Percentiles rank a stretch among this genome's conserved stretches.
phyloP scores from a whole-genome alignment of 768 basidiomycete genomes.

The Naganishia friedmannii region DNA sequence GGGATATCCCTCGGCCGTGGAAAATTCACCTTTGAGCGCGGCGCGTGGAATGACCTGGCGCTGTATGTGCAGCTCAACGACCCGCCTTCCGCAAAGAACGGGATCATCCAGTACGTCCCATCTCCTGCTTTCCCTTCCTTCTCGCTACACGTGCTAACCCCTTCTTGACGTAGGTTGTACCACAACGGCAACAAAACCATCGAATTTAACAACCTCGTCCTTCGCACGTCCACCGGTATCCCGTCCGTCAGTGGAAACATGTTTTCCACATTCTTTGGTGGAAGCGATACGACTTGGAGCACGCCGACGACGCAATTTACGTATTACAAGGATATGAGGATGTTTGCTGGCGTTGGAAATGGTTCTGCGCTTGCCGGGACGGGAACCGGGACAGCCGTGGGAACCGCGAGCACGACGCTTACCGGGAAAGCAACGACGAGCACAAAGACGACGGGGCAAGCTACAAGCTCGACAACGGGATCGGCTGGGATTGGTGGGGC shows the following conservation, averaged over 20 bases:
- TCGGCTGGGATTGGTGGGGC: no score
- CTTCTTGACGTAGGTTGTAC: conserved; percentile 30
- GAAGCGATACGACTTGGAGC: conserved; percentile 67
- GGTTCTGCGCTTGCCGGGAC: neutral
- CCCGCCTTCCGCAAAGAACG: conserved; percentile 68
- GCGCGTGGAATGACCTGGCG: conserved; percentile 66
- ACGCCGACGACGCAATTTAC: conserved; percentile 66
- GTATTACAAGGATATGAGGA: conserved; percentile 68
- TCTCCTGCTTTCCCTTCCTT: conserved; percentile 39
- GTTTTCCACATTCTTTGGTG: conserved; percentile 86
- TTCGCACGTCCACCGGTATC: conserved; percentile 61
- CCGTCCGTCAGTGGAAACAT: conserved; percentile 64
- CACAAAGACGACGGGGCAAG: no score
- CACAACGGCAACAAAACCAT: conserved; percentile 67
- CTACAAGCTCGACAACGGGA: no score
- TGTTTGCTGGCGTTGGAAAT: conserved; percentile 7
- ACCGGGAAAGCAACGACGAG: no score
- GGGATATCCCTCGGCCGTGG: conserved; percentile 50
- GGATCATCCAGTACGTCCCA: conserved; percentile 61
- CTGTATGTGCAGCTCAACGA: conserved; percentile 75
- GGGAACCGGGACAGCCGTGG: neutral
- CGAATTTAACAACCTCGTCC: conserved; percentile 62
- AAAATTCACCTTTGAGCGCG: conserved; percentile 44
- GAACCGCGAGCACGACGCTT: neutral
- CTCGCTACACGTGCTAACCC: neutral